A percentile compares a stretch with the other conserved stretches of the same genome.
phyloP scores from a whole-genome alignment of 768 basidiomycete species.

The Russula brevipes region DNA sequence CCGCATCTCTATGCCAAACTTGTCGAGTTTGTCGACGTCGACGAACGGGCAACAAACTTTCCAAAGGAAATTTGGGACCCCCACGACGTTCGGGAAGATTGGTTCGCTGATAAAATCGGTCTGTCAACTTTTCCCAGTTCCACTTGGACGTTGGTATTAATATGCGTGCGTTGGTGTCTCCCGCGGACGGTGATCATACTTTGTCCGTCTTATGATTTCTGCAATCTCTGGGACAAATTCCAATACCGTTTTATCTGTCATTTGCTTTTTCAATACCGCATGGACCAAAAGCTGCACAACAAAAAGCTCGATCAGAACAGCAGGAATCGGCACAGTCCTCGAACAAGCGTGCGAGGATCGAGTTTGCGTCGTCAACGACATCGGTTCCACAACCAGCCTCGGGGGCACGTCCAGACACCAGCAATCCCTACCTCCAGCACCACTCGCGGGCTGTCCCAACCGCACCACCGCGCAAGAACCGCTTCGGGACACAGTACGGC shows the following conservation, averaged over 20 bases:
- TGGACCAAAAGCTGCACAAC: conserved; percentile 35
- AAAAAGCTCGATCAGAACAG: conserved; percentile 41
- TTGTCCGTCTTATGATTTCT: neutral
- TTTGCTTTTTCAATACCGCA: neutral
- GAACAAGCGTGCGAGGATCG: conserved; percentile 41
- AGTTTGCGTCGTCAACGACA: conserved; percentile 34
- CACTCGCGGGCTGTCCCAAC: conserved; percentile 4
- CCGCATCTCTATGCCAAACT: conserved; percentile 94
- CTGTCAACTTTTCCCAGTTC: conserved; percentile 31
- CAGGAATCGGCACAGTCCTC: conserved; percentile 31
- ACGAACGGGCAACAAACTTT: conserved; percentile 85
- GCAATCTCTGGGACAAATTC: neutral
- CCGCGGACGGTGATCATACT: neutral
- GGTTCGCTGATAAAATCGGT: conserved; percentile 80
- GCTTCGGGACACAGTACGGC: conserved; percentile 13
- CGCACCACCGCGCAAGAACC: conserved; percentile 18
- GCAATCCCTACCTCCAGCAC: conserved; percentile 22
- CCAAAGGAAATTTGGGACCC: conserved; percentile 72
- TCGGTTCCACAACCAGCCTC: conserved; percentile 6
- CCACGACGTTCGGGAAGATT: conserved; percentile 53
- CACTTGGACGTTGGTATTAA: neutral
- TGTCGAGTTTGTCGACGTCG: conserved; percentile 89
- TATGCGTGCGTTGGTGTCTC: neutral
- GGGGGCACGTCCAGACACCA: conserved; percentile 2
- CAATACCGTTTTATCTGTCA: neutral